Base-by-base conservation (phyloP, 495 filamentous ascomycete genomes). In the Daldinia bambusicola region DNA sequence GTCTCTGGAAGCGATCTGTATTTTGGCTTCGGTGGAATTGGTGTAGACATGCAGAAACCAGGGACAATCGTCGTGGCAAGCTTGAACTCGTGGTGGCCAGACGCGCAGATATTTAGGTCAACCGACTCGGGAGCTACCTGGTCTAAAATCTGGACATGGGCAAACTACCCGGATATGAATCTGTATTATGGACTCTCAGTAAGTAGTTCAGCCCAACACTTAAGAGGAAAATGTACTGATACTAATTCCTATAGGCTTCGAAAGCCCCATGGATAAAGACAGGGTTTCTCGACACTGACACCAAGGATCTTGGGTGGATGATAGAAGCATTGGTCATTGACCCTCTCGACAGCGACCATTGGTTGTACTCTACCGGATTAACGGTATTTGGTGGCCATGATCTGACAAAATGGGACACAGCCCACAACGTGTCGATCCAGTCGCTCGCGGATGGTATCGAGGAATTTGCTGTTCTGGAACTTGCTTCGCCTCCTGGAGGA, bases 281-380 rank as follows among this genome's bases (percentile, higher is more conserved):
- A 36, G 84, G 80, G 34, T 84, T 83, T 62, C 61, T 84, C 30
- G 80, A 81, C 14, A 71, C 75, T 10, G 83, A 84, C 63, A 82
- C 74, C 16, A 84, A 85, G 74, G 80, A 80, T 36, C 78, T 89
- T 22, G 88, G 87, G 40, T 89, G 88, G 87, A 89, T 89, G 88
- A 87, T 90, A 34, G 87, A 89, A 57, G 80, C 86, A 0, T 78
- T 90, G 18, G 83, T 84, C 13, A 89, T 90, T 56, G 80, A 90
- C 64, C 88, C 88, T 1, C 79, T 83, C 20, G 84, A 90, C 68
- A 85, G 85, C 56, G 81, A 89, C 72, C 87, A 89, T 73, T 87
- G 86, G 80, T 80, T 88, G 14, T 88, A 89, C 55, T 84, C 82
- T 34, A 88, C 86, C 0, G 86, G 87, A 8, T 76, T 85, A 55